Conservation (phyloP, 305 asterid genomes). For the Plantago lanceolata region DNA sequence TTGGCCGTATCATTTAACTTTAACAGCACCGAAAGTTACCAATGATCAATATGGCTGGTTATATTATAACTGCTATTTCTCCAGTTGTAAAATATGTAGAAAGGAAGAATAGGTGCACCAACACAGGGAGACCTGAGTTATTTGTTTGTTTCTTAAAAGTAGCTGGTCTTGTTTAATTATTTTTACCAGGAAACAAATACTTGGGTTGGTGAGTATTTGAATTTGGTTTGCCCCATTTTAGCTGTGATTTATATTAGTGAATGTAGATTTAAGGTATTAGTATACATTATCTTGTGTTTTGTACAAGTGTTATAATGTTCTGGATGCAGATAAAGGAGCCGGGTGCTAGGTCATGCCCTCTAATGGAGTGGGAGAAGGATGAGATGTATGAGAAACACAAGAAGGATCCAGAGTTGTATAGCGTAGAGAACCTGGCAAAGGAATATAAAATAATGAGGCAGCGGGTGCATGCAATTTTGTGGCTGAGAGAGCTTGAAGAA, state of each 20-base stretch:
- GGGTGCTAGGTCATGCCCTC: slow-evolving; percentile 78
- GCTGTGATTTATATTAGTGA: not conserved
- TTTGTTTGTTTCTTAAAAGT: not conserved
- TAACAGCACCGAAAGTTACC: not conserved
- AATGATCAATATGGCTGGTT: not conserved
- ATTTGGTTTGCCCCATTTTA: not conserved
- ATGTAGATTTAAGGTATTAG: not conserved
- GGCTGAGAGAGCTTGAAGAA: slow-evolving; percentile 77
- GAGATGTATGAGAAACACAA: slow-evolving; percentile 88
- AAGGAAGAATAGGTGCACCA: not conserved
- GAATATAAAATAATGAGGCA: slow-evolving; percentile 95
- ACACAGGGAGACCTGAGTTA: not conserved
- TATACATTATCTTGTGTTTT: not conserved
- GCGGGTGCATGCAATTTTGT: slow-evolving; percentile 86
- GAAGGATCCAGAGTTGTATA: slow-evolving; percentile 74
- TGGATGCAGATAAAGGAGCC: slow-evolving; percentile 78
- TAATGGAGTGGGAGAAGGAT: slow-evolving; percentile 76
- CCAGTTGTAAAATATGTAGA: not conserved
- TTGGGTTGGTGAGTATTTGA: not conserved
- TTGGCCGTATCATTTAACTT: no score
- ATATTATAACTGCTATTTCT: no score
- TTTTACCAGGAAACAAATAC: not conserved
- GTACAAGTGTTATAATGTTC: slow-evolving; percentile 6
- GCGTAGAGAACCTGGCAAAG: slow-evolving; percentile 82
- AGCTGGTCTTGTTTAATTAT: not conserved